Evolutionary conservation across 352 stramenopile species (phyloP), one percentile per base, ranked within the genome.

Genomic region (Phytophthora ramorum): DNA sequence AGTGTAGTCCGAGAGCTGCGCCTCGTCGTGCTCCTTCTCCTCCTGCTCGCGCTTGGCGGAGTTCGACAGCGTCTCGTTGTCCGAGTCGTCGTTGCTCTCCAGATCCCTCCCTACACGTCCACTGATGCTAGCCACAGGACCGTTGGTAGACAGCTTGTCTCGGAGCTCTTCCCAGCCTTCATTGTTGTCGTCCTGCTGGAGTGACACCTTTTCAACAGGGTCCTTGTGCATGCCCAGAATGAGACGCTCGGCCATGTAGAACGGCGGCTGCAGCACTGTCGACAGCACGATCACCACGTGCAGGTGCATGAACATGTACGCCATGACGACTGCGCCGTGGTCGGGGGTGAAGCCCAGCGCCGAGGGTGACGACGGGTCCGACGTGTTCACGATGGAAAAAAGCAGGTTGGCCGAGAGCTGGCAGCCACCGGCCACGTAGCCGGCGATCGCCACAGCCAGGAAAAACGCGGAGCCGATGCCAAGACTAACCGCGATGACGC

Each of bases 211-310:
- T 34, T 56, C 37, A 6, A 63, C 47, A 9, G 38, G 26, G 30
- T 58, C 49, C 47, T 67, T 64, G 54, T 85, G 76, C 63, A 85
- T 78, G 17, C 75, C 72, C 14, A 85, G 52, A 12, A 85, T 62
- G 41, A 83, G 45, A n/a, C 76, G 67, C 24, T 85, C 74, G 4
- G 72, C 54, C 51, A 82, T 77, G 55, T 81, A 79, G 54, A 83
- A 81, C 49, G 63, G 68, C 22, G 76, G 76, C 45, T 80, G 62
- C n/a, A 85, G 48, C 57, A 83, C 58, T 7, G 76, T 76, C 4
- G 76, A 72, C 34, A 83, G 70, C n/a, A 76, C 76, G 37, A 85
- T 83, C 10, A 76, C 63, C 10, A 83, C 72, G 58, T 85, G 70
- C 30, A 78, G 35, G 41, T 78, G 70, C 70, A 78, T 78, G 66